phyloP scores from a whole-genome alignment of 305 asterid genomes.

The Fraxinus sp. region DNA sequence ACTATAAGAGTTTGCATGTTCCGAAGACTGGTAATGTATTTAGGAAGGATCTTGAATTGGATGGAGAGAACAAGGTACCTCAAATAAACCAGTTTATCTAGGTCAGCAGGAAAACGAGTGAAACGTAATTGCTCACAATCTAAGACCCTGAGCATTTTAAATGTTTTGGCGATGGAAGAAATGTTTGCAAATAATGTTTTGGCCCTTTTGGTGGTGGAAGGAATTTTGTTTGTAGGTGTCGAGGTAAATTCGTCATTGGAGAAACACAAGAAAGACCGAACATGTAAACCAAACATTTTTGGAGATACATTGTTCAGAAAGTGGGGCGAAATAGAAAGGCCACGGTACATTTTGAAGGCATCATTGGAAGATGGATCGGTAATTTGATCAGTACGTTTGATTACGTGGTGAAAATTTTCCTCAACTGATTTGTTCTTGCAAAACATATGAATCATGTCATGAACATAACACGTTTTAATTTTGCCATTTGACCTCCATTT shows the following conservation, averaged over 20 bases:
- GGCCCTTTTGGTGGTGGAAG: too few species aligned
- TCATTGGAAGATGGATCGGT: slow-evolving; percentile 23
- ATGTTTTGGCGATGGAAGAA: slow-evolving; percentile 44
- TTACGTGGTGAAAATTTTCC: slow-evolving; percentile 46
- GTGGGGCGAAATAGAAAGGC: slow-evolving; percentile 50
- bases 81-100: slow-evolving; percentile 42
- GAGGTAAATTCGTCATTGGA: slow-evolving; percentile 35
- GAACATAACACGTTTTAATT: slow-evolving; percentile 56
- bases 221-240: slow-evolving; percentile 20
- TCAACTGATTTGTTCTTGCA: slow-evolving; percentile 50
- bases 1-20: slow-evolving; percentile 60
- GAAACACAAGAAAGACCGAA: slow-evolving; percentile 63
- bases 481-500: slow-evolving; percentile 41
- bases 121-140: slow-evolving; percentile 44
- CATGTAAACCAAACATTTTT: slow-evolving; percentile 38
- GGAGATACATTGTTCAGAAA: slow-evolving; percentile 35
- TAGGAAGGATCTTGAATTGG: slow-evolving; percentile 38
- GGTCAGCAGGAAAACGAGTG: slow-evolving; percentile 44
- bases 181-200: background rate
- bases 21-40: slow-evolving; percentile 44
- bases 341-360: slow-evolving; percentile 35
- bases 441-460: slow-evolving; percentile 52
- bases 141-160: slow-evolving; percentile 53
- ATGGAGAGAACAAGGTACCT: slow-evolving; percentile 53
- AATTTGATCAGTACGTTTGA: slow-evolving; percentile 29